Base-by-base conservation (phyloP, 331 rosid species). In the Arachis monticola region DNA sequence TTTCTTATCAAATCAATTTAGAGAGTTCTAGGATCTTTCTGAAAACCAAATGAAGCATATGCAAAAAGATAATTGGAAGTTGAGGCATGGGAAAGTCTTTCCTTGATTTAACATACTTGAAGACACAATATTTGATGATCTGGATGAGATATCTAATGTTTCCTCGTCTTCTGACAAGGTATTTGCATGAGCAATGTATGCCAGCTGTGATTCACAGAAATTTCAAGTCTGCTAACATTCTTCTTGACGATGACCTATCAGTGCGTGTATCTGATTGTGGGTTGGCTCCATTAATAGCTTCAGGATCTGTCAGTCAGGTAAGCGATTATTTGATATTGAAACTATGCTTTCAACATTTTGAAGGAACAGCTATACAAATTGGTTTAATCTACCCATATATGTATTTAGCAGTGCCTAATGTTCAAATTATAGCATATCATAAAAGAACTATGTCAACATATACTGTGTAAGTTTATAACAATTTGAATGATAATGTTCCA, bases 241-340 rank as follows among this genome's bases (percentile, higher is more conserved):
- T 95, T 50, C 99, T 95, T 30, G 99, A 90, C 32, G 97, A 90
- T 3, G 97, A 95, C 78, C 80, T 87, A 31, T 85, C 93, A 0
- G 85, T 89, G 65, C 96, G 65, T 3, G 82, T 95, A 70, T 95
- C 99, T 51, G 99, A 95, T 63, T 95, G 97, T 85, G 99, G 99
- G 63, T 80, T 95, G 86, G 94, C 97, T 82, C 82, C 97, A 67
- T 77, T 95, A 48, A 92, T 95, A 79, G 86, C 97, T 74, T 86
- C 93, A 2, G 97, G 99, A 12, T 87, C 99, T 12, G 99, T 90
- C 10, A 90, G 85, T 83, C 99, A 92, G 96, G 99, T 92, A 84
- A 64, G 83, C 75, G 46, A 76, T 59, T 12, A 52, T 60, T 22
- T 14, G 22, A 71, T 64, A 6, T 42, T 73, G 74, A 52, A 60